Evolutionary conservation across 176 grass and related monocot species (phyloP).

Genomic region (Avena eriantha): DNA sequence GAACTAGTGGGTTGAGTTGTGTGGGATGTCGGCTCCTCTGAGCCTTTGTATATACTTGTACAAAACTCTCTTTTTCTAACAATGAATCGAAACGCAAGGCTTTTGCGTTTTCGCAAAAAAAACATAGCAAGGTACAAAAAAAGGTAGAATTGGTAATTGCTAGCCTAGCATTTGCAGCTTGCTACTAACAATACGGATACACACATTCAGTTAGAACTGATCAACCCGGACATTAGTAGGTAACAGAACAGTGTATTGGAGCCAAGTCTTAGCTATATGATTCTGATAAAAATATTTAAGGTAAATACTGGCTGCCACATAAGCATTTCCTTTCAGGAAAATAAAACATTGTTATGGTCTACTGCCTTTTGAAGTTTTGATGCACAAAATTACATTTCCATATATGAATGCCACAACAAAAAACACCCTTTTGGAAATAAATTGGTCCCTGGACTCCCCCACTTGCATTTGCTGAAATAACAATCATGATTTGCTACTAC

Average conservation of each 20-base stretch:
- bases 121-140: neutral
- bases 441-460: neutral
- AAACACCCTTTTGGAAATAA: neutral
- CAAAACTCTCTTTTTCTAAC: no score
- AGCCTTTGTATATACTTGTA: no score
- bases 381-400: neutral
- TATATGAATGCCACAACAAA: neutral
- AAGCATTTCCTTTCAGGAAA: neutral
- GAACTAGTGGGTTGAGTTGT: no score
- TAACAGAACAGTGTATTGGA: neutral
- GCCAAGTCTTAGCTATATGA: neutral
- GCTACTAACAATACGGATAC: neutral
- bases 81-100: no score
- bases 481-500: neutral
- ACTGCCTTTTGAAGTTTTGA: slow-evolving; percentile 1
- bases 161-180: neutral
- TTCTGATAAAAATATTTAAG: neutral
- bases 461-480: slow-evolving; percentile 23
- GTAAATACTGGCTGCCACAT: neutral
- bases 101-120: no score
- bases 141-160: neutral
- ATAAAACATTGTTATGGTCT: neutral
- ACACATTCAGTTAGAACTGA: slow-evolving; percentile 1
- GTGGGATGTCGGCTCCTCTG: no score
- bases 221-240: neutral